These are phyloP conservation scores for Stenocarpella maydis DNA, from an alignment of 2,329 filamentous ascomycete species.

Conservation along the genomic window DNA sequence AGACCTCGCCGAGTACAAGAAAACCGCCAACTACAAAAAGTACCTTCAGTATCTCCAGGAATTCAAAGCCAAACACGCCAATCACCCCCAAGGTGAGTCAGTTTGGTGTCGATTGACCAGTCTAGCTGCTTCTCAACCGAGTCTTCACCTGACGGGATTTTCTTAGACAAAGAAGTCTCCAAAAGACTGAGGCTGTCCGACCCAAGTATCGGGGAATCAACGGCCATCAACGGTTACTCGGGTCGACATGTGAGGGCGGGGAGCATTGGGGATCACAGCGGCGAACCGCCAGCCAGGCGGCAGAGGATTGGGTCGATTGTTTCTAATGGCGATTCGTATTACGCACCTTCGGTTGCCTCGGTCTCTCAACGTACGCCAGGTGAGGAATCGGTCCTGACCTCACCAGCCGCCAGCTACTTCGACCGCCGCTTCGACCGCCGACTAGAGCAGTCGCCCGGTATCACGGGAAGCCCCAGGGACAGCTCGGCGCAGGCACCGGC, in stretches of 20 bases:
- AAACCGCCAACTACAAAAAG: slow-evolving; percentile 72
- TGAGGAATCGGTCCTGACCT: slow-evolving; percentile 53
- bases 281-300: slow-evolving; percentile 51
- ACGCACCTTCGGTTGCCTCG: slow-evolving; percentile 49
- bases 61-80: slow-evolving; percentile 77
- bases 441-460: slow-evolving; percentile 42
- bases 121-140: slow-evolving; percentile 1
- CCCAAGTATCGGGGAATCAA: slow-evolving; percentile 41
- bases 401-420: slow-evolving; percentile 50
- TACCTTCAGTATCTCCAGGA: slow-evolving; percentile 79
- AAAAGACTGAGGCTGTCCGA: slow-evolving; percentile 60
- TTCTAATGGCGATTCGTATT: slow-evolving; percentile 56
- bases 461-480: slow-evolving; percentile 40
- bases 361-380: slow-evolving; percentile 47
- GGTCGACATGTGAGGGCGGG: slow-evolving; percentile 49
- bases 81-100: slow-evolving; percentile 61
- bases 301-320: slow-evolving; percentile 58
- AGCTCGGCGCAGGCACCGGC: slow-evolving; percentile 38
- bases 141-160: slow-evolving; percentile 28
- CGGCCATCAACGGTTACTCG: slow-evolving; percentile 54
- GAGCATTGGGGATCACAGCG: slow-evolving; percentile 16
- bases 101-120: not conserved
- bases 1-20: slow-evolving; percentile 79
- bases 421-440: slow-evolving; percentile 42
- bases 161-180: slow-evolving; percentile 55